Base-by-base conservation (phyloP, 108 stramenopile species). In the Nannochloropsis granulata region DNA sequence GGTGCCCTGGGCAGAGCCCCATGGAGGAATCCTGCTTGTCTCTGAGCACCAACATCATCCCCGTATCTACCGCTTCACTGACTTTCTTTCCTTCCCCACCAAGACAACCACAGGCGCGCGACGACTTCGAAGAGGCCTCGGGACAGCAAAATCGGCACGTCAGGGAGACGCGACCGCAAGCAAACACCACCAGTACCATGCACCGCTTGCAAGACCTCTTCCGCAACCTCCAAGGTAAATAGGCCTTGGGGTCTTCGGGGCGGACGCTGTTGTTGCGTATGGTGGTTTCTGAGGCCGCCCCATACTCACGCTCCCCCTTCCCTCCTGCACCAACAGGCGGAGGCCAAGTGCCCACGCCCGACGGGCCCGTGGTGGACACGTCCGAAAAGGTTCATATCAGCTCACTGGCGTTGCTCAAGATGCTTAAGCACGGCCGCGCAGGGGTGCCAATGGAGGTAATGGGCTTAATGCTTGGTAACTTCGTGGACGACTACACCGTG, bases 381-480 rank as follows among this genome's bases (percentile, higher is more conserved):
- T 80, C 88, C 25, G 88, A 88, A 45, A 88, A 88, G 79, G 96
- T 99, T 11, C 97, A 98, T 90, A 97, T 99, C 44, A 95, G 94
- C 79, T 96, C 96, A 44, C 90, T 99, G 79, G 97, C 98, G 78
- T 86, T 99, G 79, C 91, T 99, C 82, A 99, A 99, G 92, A 99
- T 99, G 99, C 94, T 99, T 81, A 98, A 98, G 89, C 99, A 99
- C 90, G 99, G 99, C 19, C 96, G 99, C 12, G 98, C 99, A 82
- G 99, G 99, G 9, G 99, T 99, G 78, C 99, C 99, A 43, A 98
- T 99, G 98, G 98, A 99, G 91, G 98, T 99, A 81, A 99, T 99
- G 99, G 99, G 99, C 21, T 92, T 99, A 79, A 98, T 99, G 99
- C 92, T 99, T 82, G 99, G 99, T 44, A 94, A 98, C 84, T 99